Evolutionary conservation across 2,329 filamentous ascomycete genomes (phyloP).

Genomic region (Gremmenia infestans): DNA sequence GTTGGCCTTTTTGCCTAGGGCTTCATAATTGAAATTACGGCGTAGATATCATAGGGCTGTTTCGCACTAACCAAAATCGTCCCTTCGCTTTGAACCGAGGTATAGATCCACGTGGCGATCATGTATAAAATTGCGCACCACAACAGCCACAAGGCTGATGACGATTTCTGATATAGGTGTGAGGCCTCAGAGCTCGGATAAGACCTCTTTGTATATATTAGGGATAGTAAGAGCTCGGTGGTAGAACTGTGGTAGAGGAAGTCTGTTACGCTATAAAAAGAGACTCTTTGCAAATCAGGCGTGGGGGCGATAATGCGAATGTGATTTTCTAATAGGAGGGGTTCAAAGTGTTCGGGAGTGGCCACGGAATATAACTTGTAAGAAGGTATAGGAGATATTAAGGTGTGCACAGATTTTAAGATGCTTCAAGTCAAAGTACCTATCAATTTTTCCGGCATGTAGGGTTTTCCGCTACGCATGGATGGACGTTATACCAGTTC

Average conservation of each 20-base stretch:
- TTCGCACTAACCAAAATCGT: conserved; percentile 1
- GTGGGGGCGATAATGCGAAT: not conserved
- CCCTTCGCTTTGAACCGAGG: not conserved
- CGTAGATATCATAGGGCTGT: not conserved
- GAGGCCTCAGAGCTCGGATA: not conserved
- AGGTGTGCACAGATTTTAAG: not conserved
- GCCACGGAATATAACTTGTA: not conserved
- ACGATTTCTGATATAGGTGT: not conserved
- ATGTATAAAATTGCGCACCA: not conserved
- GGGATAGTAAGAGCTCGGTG: not conserved
- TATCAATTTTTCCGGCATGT: not conserved
- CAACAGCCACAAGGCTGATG: not conserved
- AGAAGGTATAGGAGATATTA: not conserved
- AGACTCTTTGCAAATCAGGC: not conserved
- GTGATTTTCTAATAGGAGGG: not conserved
- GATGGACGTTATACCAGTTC: too few relatives aligned
- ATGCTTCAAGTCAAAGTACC: not conserved
- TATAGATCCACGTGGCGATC: not conserved
- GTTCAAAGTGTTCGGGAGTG: not conserved
- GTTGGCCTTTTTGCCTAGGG: not conserved
- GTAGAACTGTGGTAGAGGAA: not conserved
- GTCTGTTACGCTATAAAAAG: not conserved
- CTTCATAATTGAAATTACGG: conserved; percentile 1
- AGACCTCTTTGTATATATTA: not conserved
- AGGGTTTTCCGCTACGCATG: not conserved